A percentile compares a stretch with the other conserved stretches of the same genome.
Conservation (phyloP, 306 rosid genomes). For the Alnus glutinosa region DNA sequence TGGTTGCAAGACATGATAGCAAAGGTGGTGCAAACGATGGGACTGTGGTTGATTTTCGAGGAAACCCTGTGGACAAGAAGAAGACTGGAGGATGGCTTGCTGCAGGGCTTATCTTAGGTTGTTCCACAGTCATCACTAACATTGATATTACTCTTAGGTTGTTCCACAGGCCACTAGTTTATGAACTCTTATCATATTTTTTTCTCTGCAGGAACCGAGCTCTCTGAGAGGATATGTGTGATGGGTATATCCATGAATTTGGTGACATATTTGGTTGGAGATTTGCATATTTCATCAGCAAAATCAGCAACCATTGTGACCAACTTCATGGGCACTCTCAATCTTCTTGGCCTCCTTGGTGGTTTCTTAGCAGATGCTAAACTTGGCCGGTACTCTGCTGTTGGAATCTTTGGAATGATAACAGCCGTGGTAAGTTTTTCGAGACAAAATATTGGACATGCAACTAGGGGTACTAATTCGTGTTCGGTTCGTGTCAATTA, state of each 20-base stretch:
- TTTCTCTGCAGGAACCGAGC: constrained; percentile 68
- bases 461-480: background rate
- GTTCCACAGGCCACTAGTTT: background rate
- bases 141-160: constrained; percentile 52
- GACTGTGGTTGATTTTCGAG: constrained; percentile 60
- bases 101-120: constrained; percentile 91
- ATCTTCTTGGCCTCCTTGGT: constrained; percentile 89
- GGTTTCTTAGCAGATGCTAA: constrained; percentile 92
- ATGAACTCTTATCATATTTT: background rate
- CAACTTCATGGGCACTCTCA: constrained; percentile 84
- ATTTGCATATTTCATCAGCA: constrained; percentile 69
- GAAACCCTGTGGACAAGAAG: constrained; percentile 61
- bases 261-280: constrained; percentile 80
- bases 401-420: constrained; percentile 55
- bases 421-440: constrained; percentile 57
- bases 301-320: constrained; percentile 83
- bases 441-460: background rate
- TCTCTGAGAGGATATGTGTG: constrained; percentile 86
- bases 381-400: constrained; percentile 74
- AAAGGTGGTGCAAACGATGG: constrained; percentile 44
- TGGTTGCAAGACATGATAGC: constrained; percentile 44
- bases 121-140: background rate
- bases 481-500: too few relatives aligned
- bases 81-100: constrained; percentile 90
- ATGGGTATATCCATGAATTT: constrained; percentile 90